These are phyloP conservation scores for Eucalyptus microcorys DNA, from an alignment of 345 rosid genomes.

Conservation along the genomic window DNA sequence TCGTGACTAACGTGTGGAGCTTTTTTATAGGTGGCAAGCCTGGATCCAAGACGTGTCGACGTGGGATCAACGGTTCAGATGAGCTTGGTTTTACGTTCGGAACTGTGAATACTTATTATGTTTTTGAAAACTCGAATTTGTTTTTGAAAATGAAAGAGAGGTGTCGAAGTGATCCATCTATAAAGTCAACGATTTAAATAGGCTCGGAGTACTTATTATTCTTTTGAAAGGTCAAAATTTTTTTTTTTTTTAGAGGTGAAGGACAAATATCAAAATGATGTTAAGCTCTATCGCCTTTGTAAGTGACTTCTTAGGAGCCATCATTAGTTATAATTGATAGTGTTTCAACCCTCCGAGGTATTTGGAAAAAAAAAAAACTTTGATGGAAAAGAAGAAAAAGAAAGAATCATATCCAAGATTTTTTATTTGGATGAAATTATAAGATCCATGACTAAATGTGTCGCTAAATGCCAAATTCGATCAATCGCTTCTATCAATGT, in stretches of 20 bases:
- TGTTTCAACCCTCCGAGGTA: neutral
- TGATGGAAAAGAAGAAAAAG: neutral
- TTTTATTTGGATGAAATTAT: neutral
- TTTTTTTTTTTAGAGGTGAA: neutral
- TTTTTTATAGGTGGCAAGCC: neutral
- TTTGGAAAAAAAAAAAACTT: too few species aligned
- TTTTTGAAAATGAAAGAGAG: too few species aligned
- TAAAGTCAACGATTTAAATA: neutral
- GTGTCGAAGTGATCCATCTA: too few species aligned
- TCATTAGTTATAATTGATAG: neutral
- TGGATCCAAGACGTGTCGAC: accelerated
- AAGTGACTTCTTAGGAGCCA: neutral
- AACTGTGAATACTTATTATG: too few species aligned
- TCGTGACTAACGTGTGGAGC: neutral
- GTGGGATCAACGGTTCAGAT: neutral
- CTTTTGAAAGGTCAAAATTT: too few species aligned
- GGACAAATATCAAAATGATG: neutral
- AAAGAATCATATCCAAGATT: neutral
- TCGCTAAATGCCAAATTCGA: neutral
- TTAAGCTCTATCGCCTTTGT: neutral
- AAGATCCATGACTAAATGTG: neutral
- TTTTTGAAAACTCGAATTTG: too few species aligned
- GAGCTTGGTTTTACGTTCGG: neutral
- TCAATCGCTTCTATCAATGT: neutral
- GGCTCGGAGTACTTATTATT: too few species aligned